Conservation (phyloP, 2,329 filamentous ascomycete species). For the Neonectria sp. region DNA sequence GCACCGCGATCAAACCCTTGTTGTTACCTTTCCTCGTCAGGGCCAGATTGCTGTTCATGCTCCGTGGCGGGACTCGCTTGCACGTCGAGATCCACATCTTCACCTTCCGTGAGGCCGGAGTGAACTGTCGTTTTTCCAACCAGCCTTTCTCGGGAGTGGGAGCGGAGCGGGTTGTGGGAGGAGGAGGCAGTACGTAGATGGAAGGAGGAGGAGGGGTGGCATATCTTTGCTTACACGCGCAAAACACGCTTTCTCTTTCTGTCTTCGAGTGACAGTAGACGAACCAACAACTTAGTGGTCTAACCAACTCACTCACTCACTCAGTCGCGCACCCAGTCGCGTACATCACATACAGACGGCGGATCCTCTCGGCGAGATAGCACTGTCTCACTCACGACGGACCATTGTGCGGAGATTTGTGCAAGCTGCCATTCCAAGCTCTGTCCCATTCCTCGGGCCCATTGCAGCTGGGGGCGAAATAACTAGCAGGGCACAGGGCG, state of each 20-base stretch:
- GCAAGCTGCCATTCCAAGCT: slow-evolving; percentile 43
- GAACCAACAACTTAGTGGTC: background rate
- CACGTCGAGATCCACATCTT: slow-evolving; percentile 38
- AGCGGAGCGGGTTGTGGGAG: background rate
- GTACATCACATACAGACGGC: slow-evolving; percentile 24
- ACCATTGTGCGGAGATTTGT: slow-evolving; percentile 47
- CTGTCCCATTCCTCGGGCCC: slow-evolving; percentile 43
- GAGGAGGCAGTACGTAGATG: background rate
- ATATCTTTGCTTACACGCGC: background rate
- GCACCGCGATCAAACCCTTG: slow-evolving; percentile 27
- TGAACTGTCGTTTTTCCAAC: background rate
- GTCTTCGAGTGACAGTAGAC: background rate
- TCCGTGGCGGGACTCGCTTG: background rate
- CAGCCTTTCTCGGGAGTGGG: slow-evolving; percentile 16
- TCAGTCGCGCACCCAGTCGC: background rate
- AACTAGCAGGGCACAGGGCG: slow-evolving; percentile 28
- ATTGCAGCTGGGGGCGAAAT: slow-evolving; percentile 44
- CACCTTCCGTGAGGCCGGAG: slow-evolving; percentile 30
- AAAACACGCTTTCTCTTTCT: background rate
- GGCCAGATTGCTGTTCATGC: slow-evolving; percentile 25
- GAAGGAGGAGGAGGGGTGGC: background rate
- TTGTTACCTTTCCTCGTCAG: slow-evolving; percentile 37
- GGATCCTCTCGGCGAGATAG: slow-evolving; percentile 44
- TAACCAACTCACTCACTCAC: background rate
- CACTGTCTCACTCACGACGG: slow-evolving; percentile 48